A percentile compares a stretch with the other conserved stretches of the same genome.
Conservation (phyloP, 768 basidiomycete genomes). For the Serendipita vermifera region DNA sequence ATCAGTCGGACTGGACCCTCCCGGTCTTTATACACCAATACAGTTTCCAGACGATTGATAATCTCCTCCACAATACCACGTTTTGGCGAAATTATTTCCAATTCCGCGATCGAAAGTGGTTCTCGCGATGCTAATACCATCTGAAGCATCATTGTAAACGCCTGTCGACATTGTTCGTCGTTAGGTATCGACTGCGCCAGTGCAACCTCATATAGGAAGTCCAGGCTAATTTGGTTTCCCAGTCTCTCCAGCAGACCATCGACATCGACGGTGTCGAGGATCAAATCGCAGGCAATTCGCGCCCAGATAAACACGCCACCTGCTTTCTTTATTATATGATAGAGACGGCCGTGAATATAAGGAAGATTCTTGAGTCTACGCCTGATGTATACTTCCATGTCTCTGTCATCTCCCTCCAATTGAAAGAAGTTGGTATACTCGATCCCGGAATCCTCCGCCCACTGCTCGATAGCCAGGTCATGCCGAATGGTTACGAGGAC, state of each 20-base stretch:
- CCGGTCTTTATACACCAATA: too few species aligned
- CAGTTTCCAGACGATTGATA: too few species aligned
- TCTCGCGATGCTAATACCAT: neutral
- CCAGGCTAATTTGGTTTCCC: too few species aligned
- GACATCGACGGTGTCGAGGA: too few species aligned
- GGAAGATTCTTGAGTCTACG: neutral
- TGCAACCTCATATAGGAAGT: neutral
- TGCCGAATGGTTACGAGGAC: neutral
- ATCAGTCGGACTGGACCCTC: too few species aligned
- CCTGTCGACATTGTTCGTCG: neutral
- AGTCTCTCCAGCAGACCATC: too few species aligned
- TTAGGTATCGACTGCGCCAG: neutral
- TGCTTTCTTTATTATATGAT: neutral
- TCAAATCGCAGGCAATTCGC: too few species aligned
- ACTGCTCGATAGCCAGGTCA: neutral
- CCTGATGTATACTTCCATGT: neutral
- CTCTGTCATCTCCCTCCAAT: neutral
- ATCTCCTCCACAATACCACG: too few species aligned
- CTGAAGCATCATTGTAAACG: neutral
- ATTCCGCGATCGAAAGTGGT: neutral
- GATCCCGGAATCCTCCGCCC: neutral
- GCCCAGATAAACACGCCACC: neutral
- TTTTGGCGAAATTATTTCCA: too few species aligned
- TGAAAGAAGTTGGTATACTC: neutral
- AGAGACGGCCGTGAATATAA: neutral